phyloP scores from a whole-genome alignment of 371 early-diverging fungal species.

The Mucor sp. region DNA sequence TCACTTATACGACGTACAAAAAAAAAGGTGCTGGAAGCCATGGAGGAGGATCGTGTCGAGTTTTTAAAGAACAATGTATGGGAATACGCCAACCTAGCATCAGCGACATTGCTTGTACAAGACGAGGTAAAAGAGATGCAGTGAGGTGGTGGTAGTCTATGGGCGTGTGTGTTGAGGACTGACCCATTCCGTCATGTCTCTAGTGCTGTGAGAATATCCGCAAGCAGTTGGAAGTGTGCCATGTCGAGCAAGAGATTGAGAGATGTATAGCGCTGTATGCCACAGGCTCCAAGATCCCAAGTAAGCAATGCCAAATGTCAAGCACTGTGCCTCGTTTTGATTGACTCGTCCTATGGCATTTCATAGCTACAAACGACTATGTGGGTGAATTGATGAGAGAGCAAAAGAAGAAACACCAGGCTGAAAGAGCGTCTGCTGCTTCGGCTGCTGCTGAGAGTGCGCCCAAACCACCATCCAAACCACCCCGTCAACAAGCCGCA shows the following conservation, averaged over 20 bases:
- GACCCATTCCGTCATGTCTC: no score
- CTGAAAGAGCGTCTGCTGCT: neutral
- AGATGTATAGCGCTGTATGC: conserved; percentile 26
- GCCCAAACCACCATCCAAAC: conserved; percentile 5
- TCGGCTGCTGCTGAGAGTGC: neutral
- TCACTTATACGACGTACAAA: neutral
- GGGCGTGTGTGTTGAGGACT: no score
- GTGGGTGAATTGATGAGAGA: conserved; percentile 27
- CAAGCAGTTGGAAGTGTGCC: conserved; percentile 34
- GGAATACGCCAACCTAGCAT: conserved; percentile 48
- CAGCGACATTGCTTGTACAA: conserved; percentile 40
- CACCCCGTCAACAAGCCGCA: neutral
- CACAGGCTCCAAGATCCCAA: conserved; percentile 34
- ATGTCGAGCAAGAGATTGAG: conserved; percentile 32
- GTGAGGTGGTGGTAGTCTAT: no score
- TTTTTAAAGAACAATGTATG: conserved; percentile 38
- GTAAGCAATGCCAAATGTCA: conserved; percentile 19
- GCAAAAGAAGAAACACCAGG: conserved; percentile 18
- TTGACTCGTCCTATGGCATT: neutral
- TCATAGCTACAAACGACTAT: conserved; percentile 38
- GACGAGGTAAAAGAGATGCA: conserved; percentile 30
- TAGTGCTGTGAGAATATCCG: conserved; percentile 46
- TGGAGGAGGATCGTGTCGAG: conserved; percentile 46
- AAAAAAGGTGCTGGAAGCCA: conserved; percentile 27
- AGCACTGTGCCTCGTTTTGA: neutral